Evolutionary conservation across 257 asterid species (phyloP), one percentile per base, ranked within the genome.

Genomic region (Solanum corneliomulleri): DNA sequence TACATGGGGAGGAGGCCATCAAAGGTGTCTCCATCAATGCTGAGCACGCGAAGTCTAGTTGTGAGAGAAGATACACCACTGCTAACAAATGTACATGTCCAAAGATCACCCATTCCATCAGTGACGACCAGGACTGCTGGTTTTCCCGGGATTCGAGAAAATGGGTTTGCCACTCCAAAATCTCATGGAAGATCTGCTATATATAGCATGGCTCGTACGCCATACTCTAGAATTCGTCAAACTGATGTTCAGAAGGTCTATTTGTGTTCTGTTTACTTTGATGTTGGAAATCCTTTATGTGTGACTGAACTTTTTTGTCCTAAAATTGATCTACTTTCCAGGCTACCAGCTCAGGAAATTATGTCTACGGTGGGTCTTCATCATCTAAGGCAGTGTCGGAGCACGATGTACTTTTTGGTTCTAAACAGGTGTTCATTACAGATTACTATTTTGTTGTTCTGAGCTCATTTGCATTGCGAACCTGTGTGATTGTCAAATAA

Each of bases 161-260:
- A 94, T 92, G 94, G 94, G 89, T 92, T 90, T 90, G 72, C 89
- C 42, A 92, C 97, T 88, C 96, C 96, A 87, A 94, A 93, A 91
- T 91, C 98, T 88, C 94, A 89, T 68, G 97, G 98, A 83, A 93
- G 97, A 89, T 94, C 99, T 56, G 98, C 99, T 56, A 93, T 95
- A 83, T 94, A 94, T 91, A 95, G 87, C 91, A 93, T 97, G 98
- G 99, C 99, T 81, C 98, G 97, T 44, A 93, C 99, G 62, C 99
- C 99, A 52, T 94, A 95, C 88, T 93, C 97, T 72, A 93, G 97
- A 91, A 88, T 91, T 78, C 92, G 85, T 87, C 90, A 89, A 72
- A 70, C 95, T 88, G 93, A 93, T 87, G 42, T 35, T 88, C 89
- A 89, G 41, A 93, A 93, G 99, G 98, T 95, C 90, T 9, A 29